Percentiles rank a stretch among this genome's conserved stretches.
These are phyloP conservation scores for Mrakiaceae sp. DNA, from an alignment of 1,284 basidiomycete species.

Conservation along the genomic window DNA sequence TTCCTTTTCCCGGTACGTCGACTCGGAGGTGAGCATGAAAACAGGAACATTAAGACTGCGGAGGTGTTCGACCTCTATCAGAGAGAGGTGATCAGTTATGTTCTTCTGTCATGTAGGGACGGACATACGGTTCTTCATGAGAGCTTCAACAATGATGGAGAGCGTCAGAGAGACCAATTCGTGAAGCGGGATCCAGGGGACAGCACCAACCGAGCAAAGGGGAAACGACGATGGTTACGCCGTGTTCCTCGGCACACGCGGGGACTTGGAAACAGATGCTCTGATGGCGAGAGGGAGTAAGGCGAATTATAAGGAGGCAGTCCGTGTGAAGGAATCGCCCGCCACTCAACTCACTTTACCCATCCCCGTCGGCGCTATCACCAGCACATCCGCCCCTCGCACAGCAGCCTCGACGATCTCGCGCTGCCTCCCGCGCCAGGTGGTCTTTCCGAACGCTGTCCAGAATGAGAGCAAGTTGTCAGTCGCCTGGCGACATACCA, in stretches of 20 bases:
- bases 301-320: neutral
- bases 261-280: constrained; percentile 81
- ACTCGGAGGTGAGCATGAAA: constrained; percentile 57
- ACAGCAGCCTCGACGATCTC: constrained; percentile 61
- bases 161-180: neutral
- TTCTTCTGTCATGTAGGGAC: neutral
- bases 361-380: constrained; percentile 77
- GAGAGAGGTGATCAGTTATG: neutral
- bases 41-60: constrained; percentile 47
- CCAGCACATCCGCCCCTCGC: constrained; percentile 58
- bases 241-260: constrained; percentile 56
- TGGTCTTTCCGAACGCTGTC: constrained; percentile 54
- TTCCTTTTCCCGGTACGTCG: constrained; percentile 42
- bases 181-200: too few species aligned
- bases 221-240: constrained; percentile 65
- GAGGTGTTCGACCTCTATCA: constrained; percentile 54
- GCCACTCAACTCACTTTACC: constrained; percentile 53
- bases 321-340: neutral
- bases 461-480: neutral
- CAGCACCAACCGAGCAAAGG: constrained; percentile 53
- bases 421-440: constrained; percentile 63
- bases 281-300: constrained; percentile 29
- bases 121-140: constrained; percentile 70
- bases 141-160: constrained; percentile 38
- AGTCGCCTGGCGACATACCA: neutral